Percentiles rank a stretch among this genome's conserved stretches.
phyloP scores from a whole-genome alignment of 768 basidiomycete genomes.

The Mycena maculata region DNA sequence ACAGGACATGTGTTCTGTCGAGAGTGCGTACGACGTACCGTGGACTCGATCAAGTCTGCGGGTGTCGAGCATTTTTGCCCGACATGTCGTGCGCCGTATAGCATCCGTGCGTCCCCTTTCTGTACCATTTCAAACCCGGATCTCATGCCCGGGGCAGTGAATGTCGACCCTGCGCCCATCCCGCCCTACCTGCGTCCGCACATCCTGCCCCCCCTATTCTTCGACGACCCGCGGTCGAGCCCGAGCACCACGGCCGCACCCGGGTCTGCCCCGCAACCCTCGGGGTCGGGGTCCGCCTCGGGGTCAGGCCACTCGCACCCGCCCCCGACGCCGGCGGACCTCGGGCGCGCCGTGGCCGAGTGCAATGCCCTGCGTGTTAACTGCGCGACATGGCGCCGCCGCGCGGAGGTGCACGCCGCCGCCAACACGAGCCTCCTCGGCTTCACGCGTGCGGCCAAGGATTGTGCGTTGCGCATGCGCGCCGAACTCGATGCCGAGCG shows the following conservation, averaged over 20 bases:
- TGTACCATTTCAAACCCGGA: not conserved
- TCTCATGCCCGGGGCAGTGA: conserved; percentile 47
- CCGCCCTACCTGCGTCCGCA: conserved; percentile 71
- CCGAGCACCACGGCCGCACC: conserved; percentile 25
- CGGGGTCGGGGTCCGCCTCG: too few species aligned
- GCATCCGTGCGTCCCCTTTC: conserved; percentile 54
- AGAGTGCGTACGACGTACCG: conserved; percentile 64
- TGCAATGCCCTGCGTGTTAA: conserved; percentile 55
- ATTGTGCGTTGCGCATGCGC: conserved; percentile 20
- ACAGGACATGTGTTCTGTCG: conserved; percentile 74
- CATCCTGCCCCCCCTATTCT: conserved; percentile 63
- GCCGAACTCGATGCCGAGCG: conserved; percentile 23
- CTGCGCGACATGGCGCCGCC: conserved; percentile 59
- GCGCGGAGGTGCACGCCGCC: conserved; percentile 62
- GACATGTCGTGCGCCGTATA: conserved; percentile 65
- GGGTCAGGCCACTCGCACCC: too few species aligned
- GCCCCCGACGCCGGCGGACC: not conserved
- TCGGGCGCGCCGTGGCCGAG: conserved; percentile 46
- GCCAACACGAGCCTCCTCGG: conserved; percentile 60
- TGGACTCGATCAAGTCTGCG: conserved; percentile 60
- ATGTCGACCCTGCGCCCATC: conserved; percentile 59
- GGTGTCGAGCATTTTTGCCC: conserved; percentile 66
- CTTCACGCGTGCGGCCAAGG: conserved; percentile 53
- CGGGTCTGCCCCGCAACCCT: not conserved
- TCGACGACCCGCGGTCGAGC: conserved; percentile 52